These are phyloP conservation scores for Clohesyomyces aquaticus DNA, from an alignment of 495 filamentous ascomycete species.

Conservation along the genomic window DNA sequence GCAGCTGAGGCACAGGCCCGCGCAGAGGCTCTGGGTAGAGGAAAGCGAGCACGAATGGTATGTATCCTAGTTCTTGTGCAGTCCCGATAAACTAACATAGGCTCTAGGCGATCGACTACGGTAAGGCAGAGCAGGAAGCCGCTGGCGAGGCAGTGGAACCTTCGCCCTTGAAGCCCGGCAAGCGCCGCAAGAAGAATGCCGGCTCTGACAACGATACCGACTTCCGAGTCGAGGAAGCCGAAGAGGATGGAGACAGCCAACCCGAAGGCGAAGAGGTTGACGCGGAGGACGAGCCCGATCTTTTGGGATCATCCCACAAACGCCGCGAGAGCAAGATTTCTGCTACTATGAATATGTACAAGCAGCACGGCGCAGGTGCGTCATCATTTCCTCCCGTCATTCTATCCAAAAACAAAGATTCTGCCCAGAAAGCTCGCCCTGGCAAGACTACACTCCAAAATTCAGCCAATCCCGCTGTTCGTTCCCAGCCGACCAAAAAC, in stretches of 20 bases:
- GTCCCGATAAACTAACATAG: neutral
- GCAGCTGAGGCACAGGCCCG: constrained; percentile 65
- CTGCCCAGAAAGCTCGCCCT: neutral
- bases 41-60: constrained; percentile 67
- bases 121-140: constrained; percentile 25
- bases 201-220: constrained; percentile 55
- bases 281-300: constrained; percentile 29
- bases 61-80: constrained; percentile 42
- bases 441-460: neutral
- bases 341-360: neutral
- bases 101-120: constrained; percentile 21
- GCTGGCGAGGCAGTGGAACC: constrained; percentile 25
- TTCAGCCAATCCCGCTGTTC: neutral
- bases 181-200: constrained; percentile 47
- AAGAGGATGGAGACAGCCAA: constrained; percentile 44
- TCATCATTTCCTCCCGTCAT: constrained; percentile 5
- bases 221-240: constrained; percentile 51
- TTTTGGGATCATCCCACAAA: constrained; percentile 19
- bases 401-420: neutral
- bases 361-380: constrained; percentile 21
- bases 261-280: constrained; percentile 47
- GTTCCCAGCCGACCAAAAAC: neutral
- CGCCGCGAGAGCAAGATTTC: neutral
- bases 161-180: constrained; percentile 18
- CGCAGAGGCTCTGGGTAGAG: constrained; percentile 76